These are phyloP conservation scores for Lipomyces chichibuensis DNA, from an alignment of 805 yeast genomes.

Conservation along the genomic window DNA sequence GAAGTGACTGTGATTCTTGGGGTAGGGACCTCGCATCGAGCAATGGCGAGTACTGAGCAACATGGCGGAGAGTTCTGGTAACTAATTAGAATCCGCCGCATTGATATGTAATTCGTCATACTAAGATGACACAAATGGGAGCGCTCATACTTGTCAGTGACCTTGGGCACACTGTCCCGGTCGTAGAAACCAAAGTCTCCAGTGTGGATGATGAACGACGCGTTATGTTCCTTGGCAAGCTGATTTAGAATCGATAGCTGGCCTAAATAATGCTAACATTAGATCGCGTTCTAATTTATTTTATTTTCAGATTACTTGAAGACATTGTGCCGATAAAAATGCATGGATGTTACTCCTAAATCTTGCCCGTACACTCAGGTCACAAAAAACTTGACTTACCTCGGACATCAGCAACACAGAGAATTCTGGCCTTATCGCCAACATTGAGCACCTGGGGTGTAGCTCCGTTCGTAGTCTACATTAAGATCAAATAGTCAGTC, in stretches of 20 bases:
- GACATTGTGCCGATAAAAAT: neutral
- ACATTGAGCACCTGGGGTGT: slow-evolving; percentile 18
- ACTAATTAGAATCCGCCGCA: slow-evolving; percentile 7
- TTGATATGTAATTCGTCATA: neutral
- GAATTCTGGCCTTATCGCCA: slow-evolving; percentile 20
- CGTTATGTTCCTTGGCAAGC: slow-evolving; percentile 53
- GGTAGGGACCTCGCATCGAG: slow-evolving; percentile 54
- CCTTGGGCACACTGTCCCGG: slow-evolving; percentile 55
- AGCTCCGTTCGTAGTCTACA: slow-evolving; percentile 27
- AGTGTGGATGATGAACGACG: slow-evolving; percentile 63
- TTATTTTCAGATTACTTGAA: neutral
- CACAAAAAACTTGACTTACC: slow-evolving; percentile 21
- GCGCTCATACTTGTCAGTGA: slow-evolving; percentile 56
- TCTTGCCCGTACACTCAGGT: neutral
- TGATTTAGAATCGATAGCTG: slow-evolving; percentile 54
- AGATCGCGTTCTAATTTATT: neutral
- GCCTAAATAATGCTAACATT: slow-evolving; percentile 36
- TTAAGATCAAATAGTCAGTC: neutral
- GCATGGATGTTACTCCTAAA: neutral
- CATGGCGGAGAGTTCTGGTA: slow-evolving; percentile 52
- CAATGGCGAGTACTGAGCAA: slow-evolving; percentile 67
- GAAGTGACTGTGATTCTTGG: slow-evolving; percentile 49
- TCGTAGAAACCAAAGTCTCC: slow-evolving; percentile 84
- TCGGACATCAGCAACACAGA: slow-evolving; percentile 34
- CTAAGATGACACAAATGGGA: neutral